Conservation (phyloP, 208 protist species). For the Leishmania turanica region DNA sequence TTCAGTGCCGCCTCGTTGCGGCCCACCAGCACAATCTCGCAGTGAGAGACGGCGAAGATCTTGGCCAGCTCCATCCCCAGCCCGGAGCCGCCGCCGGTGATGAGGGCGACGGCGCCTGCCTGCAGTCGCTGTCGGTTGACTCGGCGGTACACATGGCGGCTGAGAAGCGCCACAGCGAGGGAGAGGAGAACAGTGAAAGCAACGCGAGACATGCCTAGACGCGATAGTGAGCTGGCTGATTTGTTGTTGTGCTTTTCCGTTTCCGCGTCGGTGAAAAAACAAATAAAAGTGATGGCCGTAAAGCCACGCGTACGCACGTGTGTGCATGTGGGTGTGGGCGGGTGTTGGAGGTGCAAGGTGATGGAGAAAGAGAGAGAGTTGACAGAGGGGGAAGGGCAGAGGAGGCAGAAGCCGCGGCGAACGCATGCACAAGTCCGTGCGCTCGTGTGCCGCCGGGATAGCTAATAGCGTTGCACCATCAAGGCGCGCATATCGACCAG, state of each 20-base stretch:
- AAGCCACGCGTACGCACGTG: neutral
- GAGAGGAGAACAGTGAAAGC: conserved; percentile 22
- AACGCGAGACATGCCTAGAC: conserved; percentile 9
- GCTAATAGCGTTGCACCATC: neutral
- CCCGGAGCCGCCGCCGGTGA: conserved; percentile 78
- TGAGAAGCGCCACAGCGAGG: conserved; percentile 29
- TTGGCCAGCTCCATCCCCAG: conserved; percentile 75
- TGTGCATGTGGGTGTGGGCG: neutral
- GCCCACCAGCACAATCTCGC: conserved; percentile 76
- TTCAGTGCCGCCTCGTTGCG: conserved; percentile 52
- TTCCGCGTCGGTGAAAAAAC: no score
- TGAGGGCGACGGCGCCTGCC: conserved; percentile 60
- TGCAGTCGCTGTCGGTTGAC: conserved; percentile 26
- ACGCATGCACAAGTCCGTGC: neutral
- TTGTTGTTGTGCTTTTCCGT: neutral
- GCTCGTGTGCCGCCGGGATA: neutral
- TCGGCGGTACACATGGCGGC: conserved; percentile 27
- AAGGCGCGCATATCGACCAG: neutral
- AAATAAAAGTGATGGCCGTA: neutral
- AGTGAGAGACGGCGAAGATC: conserved; percentile 50
- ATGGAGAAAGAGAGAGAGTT: neutral
- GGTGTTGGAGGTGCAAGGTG: neutral
- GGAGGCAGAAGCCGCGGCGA: neutral
- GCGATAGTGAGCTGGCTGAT: neutral
- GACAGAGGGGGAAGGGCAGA: neutral